Evolutionary conservation across 2,329 filamentous ascomycete genomes (phyloP), one percentile per base, ranked within the genome.

Genomic region (Colletotrichum sp.): DNA sequence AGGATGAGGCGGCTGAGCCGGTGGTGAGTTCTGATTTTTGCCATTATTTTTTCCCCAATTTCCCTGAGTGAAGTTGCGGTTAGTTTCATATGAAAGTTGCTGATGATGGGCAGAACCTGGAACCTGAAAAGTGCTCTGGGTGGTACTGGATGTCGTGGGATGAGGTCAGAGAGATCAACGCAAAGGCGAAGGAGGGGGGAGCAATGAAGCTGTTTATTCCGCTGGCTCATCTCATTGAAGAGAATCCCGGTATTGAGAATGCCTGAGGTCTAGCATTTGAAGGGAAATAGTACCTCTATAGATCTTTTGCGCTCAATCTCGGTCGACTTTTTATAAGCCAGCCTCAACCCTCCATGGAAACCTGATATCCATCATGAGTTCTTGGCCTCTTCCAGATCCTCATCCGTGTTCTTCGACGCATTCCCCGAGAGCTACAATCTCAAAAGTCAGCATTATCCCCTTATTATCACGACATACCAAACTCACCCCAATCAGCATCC

Each of bases 111-210:
- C 86, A 10, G 79, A 28, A 18, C 8, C 26, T 86, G 64, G 90
- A 92, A 72, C 86, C 87, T 0, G 79, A 88, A 3, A 91, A 92
- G 79, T 91, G 89, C 78, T 84, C 85, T 9, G 83, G 82, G 0
- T 91, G 90, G 90, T 75, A 79, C 9, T 91, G 88, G 89, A 83
- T 83, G 78, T 81, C 81, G 5, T 89, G 86, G 86, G 82, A 85
- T 0, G 85, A 89, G 24, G 78, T 91, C 34, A 55, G 80, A 81
- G 36, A 24, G 8, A 61, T 78, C 24, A 30, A 63, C 52, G 66
- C 58, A 12, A 28, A 68, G 18, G 72, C 66, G 18, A 36, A 16
- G 52, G 57, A 73, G 1, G 38, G 75, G 10, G 79, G n/a, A 5
- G 43, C 71, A 3, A 78, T 79, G 15, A 76, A 75, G 13, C 67